phyloP scores from a whole-genome alignment of 1,139 yeast genomes.

The Spathaspora sp. region DNA sequence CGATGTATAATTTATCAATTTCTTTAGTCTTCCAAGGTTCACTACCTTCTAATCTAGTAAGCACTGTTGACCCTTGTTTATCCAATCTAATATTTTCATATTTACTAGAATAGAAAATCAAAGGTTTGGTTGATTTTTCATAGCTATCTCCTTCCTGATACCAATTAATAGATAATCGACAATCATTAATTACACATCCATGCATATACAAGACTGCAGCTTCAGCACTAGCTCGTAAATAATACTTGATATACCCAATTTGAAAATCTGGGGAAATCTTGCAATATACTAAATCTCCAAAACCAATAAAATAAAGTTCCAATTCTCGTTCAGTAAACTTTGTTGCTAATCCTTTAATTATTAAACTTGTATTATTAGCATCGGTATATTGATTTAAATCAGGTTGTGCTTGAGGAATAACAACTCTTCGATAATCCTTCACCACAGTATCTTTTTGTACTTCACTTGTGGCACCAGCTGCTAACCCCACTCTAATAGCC shows the following conservation, averaged over 20 bases:
- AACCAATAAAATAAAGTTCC: conserved; percentile 26
- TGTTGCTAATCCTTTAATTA: conserved; percentile 28
- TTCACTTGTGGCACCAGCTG: conserved; percentile 20
- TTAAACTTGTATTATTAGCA: conserved; percentile 35
- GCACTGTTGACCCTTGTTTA: conserved; percentile 10
- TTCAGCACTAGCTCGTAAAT: conserved; percentile 37
- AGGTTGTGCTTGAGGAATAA: conserved; percentile 35
- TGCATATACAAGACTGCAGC: conserved; percentile 33
- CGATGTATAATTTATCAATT: conserved; percentile 20
- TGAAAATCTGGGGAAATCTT: conserved; percentile 21
- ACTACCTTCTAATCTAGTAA: conserved; percentile 19
- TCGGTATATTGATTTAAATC: conserved; percentile 31
- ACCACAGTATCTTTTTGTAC: conserved; percentile 2
- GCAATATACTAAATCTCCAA: conserved; percentile 36
- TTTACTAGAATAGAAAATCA: conserved; percentile 18
- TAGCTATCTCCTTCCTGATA: conserved; percentile 21
- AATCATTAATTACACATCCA: conserved; percentile 31
- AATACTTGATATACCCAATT: conserved; percentile 27
- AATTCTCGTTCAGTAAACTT: conserved; percentile 33
- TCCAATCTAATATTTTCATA: conserved; percentile 19
- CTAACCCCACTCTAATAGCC: conserved; percentile 63
- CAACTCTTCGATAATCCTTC: conserved; percentile 6
- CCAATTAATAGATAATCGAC: conserved; percentile 35
- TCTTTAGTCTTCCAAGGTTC: conserved; percentile 17
- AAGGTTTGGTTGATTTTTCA: conserved; percentile 14